A percentile compares a stretch with the other conserved stretches of the same genome.
Evolutionary conservation across 2,329 filamentous ascomycete species (phyloP).

Genomic region (Aspergillus brasiliensis): DNA sequence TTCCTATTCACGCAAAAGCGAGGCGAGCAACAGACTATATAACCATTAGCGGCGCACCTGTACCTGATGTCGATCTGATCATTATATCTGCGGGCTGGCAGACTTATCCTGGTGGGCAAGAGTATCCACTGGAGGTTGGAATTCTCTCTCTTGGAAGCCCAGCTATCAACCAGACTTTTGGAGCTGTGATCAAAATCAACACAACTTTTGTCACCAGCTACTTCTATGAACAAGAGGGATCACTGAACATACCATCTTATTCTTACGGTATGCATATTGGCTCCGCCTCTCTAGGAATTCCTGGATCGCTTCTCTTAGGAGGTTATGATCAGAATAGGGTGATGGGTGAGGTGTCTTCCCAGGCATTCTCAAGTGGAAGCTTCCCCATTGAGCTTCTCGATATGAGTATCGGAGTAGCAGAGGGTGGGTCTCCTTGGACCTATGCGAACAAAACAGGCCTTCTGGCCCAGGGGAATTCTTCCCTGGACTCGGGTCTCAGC

Average conservation of each 20-base stretch:
- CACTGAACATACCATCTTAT: conserved; percentile 36
- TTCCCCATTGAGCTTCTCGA: conserved; percentile 35
- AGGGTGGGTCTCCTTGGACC: conserved; percentile 46
- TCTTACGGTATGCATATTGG: conserved; percentile 49
- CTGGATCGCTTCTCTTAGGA: conserved; percentile 43
- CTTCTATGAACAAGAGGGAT: not conserved
- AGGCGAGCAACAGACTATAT: not conserved
- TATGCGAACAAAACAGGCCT: conserved; percentile 25
- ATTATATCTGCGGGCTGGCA: not conserved
- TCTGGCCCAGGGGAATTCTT: conserved; percentile 25
- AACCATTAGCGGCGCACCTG: not conserved
- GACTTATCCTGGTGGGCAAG: not conserved
- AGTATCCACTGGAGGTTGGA: conserved; percentile 3
- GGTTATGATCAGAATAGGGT: conserved; percentile 38
- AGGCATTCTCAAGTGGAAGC: conserved; percentile 14
- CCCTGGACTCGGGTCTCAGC: conserved; percentile 30
- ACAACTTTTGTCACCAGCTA: not conserved
- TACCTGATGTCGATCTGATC: not conserved
- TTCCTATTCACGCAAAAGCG: not conserved
- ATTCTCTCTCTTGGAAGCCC: not conserved
- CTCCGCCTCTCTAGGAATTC: conserved; percentile 34
- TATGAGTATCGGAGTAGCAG: conserved; percentile 44
- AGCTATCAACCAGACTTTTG: not conserved
- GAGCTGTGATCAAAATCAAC: not conserved
- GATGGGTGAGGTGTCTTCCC: conserved; percentile 31